phyloP scores from a whole-genome alignment of 2,329 filamentous ascomycete species.

The Emmonsia crescens region DNA sequence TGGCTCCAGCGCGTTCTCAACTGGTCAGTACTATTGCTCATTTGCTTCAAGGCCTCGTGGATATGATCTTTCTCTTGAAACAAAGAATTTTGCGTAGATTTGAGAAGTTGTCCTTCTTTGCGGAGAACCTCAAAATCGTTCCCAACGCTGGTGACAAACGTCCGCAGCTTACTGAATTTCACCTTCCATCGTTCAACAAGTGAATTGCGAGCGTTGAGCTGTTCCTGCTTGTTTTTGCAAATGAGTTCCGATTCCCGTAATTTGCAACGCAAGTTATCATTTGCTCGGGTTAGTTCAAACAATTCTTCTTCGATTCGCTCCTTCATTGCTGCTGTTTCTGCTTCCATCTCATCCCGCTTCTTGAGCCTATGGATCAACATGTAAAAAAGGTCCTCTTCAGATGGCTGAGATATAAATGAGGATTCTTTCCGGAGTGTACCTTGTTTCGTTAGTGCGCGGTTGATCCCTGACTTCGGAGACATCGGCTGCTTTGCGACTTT shows the following conservation, averaged over 20 bases:
- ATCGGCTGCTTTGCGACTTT: not conserved
- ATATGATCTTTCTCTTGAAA: conserved; percentile 20
- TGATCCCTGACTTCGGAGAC: not conserved
- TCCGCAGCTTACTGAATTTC: conserved; percentile 24
- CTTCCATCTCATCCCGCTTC: conserved; percentile 26
- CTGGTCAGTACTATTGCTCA: conserved; percentile 16
- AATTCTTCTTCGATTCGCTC: conserved; percentile 21
- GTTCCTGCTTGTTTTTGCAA: conserved; percentile 15
- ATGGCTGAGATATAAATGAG: conserved; percentile 11
- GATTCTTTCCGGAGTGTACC: not conserved
- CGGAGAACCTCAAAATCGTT: conserved; percentile 24
- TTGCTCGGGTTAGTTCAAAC: conserved; percentile 18
- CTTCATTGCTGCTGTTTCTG: conserved; percentile 13
- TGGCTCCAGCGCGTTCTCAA: conserved; percentile 12
- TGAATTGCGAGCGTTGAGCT: conserved; percentile 15
- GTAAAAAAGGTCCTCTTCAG: conserved; percentile 28
- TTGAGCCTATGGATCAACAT: conserved; percentile 26
- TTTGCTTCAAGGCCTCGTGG: conserved; percentile 15
- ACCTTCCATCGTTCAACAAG: conserved; percentile 26
- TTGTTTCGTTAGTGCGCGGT: not conserved
- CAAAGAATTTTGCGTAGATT: conserved; percentile 16
- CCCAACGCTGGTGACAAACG: conserved; percentile 25
- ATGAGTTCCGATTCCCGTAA: conserved; percentile 13
- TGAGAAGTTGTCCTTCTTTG: conserved; percentile 21
- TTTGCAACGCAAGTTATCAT: conserved; percentile 19